These are phyloP conservation scores for Nematodospora anomalae DNA, from an alignment of 1,139 yeast genomes.

Conservation along the genomic window DNA sequence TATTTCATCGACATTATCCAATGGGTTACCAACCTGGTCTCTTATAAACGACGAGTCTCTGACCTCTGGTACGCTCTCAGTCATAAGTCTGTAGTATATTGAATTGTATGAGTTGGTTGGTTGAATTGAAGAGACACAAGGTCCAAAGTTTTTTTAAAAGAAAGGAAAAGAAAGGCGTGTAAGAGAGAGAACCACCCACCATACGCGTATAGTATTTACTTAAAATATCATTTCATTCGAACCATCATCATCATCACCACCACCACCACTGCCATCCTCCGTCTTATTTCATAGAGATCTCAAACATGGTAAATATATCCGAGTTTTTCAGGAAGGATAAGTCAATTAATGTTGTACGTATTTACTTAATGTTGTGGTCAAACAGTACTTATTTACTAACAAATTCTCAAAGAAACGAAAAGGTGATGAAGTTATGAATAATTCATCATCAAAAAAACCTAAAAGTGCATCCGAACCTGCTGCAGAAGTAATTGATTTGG, in stretches of 20 bases:
- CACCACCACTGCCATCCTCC: neutral
- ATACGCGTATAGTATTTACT: too few species aligned
- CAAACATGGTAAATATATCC: constrained; percentile 12
- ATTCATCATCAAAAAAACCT: constrained; percentile 5
- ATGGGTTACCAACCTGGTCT: constrained; percentile 1
- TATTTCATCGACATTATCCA: constrained; percentile 32
- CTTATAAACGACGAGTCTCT: constrained; percentile 1
- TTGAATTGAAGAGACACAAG: too few species aligned
- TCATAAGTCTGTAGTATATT: too few species aligned
- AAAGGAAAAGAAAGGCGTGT: too few species aligned
- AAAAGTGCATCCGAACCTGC: constrained; percentile 5
- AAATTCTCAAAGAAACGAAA: constrained; percentile 13
- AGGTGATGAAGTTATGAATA: constrained; percentile 1
- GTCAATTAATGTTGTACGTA: constrained; percentile 7
- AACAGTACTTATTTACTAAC: constrained; percentile 6
- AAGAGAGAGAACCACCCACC: too few species aligned
- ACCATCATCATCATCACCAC: neutral
- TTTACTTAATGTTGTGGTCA: neutral
- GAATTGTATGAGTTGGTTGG: too few species aligned
- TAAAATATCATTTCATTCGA: neutral
- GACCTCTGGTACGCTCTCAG: too few species aligned
- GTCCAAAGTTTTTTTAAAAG: too few species aligned
- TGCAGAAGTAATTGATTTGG: constrained; percentile 21
- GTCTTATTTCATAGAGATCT: neutral
- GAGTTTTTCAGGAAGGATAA: constrained; percentile 11